These are phyloP conservation scores for Phialocephala sp. DNA, from an alignment of 2,329 filamentous ascomycete genomes.

Conservation along the genomic window DNA sequence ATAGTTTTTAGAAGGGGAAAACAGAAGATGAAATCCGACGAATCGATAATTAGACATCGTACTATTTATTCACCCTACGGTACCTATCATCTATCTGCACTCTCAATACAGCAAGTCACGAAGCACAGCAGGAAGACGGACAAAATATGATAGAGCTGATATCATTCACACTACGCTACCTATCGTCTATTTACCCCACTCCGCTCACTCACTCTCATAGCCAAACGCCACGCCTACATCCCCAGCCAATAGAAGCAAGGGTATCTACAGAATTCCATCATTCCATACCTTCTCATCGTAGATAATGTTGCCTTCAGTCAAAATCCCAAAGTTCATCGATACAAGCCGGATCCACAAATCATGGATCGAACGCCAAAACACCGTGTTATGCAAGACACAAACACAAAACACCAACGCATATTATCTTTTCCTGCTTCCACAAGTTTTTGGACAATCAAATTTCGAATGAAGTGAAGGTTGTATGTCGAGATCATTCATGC, in stretches of 20 bases:
- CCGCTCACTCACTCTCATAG: too few species aligned
- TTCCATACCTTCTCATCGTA: background rate
- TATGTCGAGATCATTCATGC: conserved; percentile 24
- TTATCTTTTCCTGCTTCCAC: conserved; percentile 9
- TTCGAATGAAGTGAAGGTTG: background rate
- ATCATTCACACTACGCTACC: too few species aligned
- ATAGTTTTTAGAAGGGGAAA: too few species aligned
- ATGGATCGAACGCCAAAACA: conserved; percentile 6
- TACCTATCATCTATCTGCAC: too few species aligned
- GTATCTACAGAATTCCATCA: conserved; percentile 16
- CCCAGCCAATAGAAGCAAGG: conserved; percentile 15
- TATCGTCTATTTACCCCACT: too few species aligned
- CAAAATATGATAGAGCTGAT: too few species aligned
- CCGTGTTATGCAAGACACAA: background rate
- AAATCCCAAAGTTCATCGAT: conserved; percentile 5
- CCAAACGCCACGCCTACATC: too few species aligned
- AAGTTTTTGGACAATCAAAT: background rate
- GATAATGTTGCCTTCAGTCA: conserved; percentile 9
- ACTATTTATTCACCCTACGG: too few species aligned
- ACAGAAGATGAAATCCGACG: too few species aligned
- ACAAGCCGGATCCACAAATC: background rate
- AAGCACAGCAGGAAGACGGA: too few species aligned
- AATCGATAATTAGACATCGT: too few species aligned
- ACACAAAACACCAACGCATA: conserved; percentile 1
- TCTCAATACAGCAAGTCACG: too few species aligned